phyloP scores from a whole-genome alignment of 345 rosid species.

The Aquilaria yunnanensis region DNA sequence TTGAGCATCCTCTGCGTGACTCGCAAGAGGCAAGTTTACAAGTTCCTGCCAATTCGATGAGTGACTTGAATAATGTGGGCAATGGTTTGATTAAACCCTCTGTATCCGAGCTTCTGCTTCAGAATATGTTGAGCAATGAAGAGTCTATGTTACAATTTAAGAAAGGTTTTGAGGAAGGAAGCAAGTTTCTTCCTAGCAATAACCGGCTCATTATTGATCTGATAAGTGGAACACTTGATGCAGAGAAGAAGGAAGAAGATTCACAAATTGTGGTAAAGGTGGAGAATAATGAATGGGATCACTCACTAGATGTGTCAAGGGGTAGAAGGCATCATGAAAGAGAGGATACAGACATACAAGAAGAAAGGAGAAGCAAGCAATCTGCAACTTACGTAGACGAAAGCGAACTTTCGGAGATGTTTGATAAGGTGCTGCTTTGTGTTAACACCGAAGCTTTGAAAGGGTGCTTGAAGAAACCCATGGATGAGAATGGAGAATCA shows the following conservation, averaged over 20 bases:
- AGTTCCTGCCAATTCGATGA: slow-evolving; percentile 17
- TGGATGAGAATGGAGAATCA: slow-evolving; percentile 21
- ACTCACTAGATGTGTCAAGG: slow-evolving; percentile 21
- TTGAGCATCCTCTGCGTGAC: slow-evolving; percentile 8
- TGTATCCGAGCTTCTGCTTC: slow-evolving; percentile 37
- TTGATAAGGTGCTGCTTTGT: slow-evolving; percentile 64
- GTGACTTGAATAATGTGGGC: slow-evolving; percentile 1
- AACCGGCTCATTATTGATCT: slow-evolving; percentile 26
- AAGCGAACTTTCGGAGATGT: slow-evolving; percentile 50
- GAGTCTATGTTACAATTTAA: slow-evolving; percentile 15
- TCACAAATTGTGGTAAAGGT: slow-evolving; percentile 17
- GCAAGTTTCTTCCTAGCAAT: slow-evolving; percentile 17
- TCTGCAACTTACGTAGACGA: slow-evolving; percentile 43
- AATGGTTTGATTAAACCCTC: slow-evolving; percentile 26
- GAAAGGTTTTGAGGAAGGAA: slow-evolving; percentile 18
- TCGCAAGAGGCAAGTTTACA: slow-evolving; percentile 5
- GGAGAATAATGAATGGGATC: slow-evolving; percentile 23
- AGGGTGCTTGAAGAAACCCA: slow-evolving; percentile 10
- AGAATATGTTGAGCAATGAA: slow-evolving; percentile 36
- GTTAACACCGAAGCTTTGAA: slow-evolving; percentile 7
- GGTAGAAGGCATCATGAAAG: slow-evolving; percentile 49
- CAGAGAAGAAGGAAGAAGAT: slow-evolving; percentile 11
- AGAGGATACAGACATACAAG: slow-evolving; percentile 42
- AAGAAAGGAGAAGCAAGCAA: slow-evolving; percentile 62
- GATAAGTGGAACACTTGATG: slow-evolving; percentile 1